Conservation (phyloP, 2,329 filamentous ascomycete species). For the Sclerotiophoma versabilis region DNA sequence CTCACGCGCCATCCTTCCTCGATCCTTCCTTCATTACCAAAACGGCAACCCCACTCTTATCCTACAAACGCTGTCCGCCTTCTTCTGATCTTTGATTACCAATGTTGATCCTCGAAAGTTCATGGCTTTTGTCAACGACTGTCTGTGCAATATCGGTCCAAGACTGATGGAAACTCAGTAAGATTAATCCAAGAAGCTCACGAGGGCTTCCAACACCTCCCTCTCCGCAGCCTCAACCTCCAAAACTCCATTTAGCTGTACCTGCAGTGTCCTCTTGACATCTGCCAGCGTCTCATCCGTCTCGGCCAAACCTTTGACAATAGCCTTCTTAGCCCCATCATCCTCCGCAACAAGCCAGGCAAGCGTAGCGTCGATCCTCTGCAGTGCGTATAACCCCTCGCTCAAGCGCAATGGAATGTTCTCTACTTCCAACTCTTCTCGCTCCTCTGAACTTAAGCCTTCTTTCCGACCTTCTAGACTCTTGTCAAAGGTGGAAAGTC, state of each 20-base stretch:
- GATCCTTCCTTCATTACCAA: background rate
- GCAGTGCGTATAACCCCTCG: slow-evolving; percentile 82
- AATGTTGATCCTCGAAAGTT: no score
- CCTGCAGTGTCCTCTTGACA: slow-evolving; percentile 72
- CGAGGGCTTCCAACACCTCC: slow-evolving; percentile 71
- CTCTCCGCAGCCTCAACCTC: slow-evolving; percentile 61
- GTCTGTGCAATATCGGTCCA: no score
- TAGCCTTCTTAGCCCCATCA: slow-evolving; percentile 70
- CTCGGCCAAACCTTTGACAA: slow-evolving; percentile 70
- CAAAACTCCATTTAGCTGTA: slow-evolving; percentile 67
- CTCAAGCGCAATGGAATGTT: slow-evolving; percentile 80
- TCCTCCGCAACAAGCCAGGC: slow-evolving; percentile 95
- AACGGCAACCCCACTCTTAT: no score
- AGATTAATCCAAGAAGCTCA: slow-evolving; percentile 42
- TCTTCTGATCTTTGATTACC: no score
- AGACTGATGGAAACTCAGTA: no score
- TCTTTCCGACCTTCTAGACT: slow-evolving; percentile 67
- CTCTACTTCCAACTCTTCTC: slow-evolving; percentile 69
- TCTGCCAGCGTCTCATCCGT: slow-evolving; percentile 70
- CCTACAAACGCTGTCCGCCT: no score
- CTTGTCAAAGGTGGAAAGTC: slow-evolving; percentile 68
- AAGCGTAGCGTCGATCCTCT: slow-evolving; percentile 82
- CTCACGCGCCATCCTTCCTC: background rate
- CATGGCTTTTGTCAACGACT: no score
- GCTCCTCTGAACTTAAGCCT: slow-evolving; percentile 63